Percentiles rank a stretch among this genome's conserved stretches.
These are phyloP conservation scores for Ogataea thermomethanolica DNA, from an alignment of 805 yeast species.

Conservation along the genomic window DNA sequence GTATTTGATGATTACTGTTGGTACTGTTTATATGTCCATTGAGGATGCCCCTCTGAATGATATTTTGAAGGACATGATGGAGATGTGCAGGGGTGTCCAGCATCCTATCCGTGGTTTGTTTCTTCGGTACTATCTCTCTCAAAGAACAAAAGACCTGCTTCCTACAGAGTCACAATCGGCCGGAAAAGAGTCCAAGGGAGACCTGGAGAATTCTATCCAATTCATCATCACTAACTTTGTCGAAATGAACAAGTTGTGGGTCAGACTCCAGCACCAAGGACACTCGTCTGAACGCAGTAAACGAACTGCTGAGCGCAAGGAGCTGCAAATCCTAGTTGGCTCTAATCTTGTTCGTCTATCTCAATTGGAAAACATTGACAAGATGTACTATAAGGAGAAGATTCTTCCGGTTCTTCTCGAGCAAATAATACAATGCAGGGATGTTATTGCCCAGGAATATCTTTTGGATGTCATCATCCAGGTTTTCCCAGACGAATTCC, in stretches of 20 bases:
- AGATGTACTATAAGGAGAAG: slow-evolving; percentile 41
- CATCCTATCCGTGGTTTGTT: slow-evolving; percentile 92
- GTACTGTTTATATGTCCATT: slow-evolving; percentile 78
- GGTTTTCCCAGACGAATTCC: slow-evolving; percentile 92
- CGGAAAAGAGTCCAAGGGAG: slow-evolving; percentile 27
- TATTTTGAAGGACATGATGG: slow-evolving; percentile 92
- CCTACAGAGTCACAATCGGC: slow-evolving; percentile 35
- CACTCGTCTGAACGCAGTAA: slow-evolving; percentile 76
- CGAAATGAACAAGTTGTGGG: slow-evolving; percentile 99
- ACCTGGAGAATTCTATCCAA: slow-evolving; percentile 64
- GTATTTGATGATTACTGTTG: slow-evolving; percentile 93
- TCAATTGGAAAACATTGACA: slow-evolving; percentile 74
- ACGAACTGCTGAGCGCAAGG: slow-evolving; percentile 77
- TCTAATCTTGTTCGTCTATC: slow-evolving; percentile 86
- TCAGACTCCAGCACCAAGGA: slow-evolving; percentile 92
- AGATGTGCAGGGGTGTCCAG: slow-evolving; percentile 96
- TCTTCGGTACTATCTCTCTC: slow-evolving; percentile 82
- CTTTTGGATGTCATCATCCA: slow-evolving; percentile 87
- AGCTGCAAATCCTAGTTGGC: slow-evolving; percentile 87
- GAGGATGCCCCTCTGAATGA: slow-evolving; percentile 79
- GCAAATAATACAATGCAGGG: slow-evolving; percentile 90
- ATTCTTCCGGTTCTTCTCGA: slow-evolving; percentile 80
- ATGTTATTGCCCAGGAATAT: slow-evolving; percentile 88
- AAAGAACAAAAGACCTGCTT: slow-evolving; percentile 67
- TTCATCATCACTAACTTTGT: slow-evolving; percentile 84